Evolutionary conservation across 148 eudicot genomes (phyloP).

Genomic region (Rhododendron kiyosumense): DNA sequence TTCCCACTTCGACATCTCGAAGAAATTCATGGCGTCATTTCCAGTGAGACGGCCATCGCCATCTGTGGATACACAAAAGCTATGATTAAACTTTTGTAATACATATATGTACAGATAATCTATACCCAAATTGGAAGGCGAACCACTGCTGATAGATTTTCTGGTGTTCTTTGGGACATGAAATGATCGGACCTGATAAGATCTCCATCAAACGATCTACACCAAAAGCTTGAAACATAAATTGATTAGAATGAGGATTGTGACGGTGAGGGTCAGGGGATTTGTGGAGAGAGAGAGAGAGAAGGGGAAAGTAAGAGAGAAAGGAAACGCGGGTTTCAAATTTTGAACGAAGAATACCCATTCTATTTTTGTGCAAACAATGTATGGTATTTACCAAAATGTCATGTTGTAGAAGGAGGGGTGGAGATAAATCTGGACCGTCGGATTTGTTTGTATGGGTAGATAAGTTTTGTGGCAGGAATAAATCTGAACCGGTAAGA

Average conservation of each 20-base stretch:
- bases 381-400: no score
- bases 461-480: no score
- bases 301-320: no score
- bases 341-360: no score
- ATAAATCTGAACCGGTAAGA: no score
- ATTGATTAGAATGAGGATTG: background rate
- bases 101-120: background rate
- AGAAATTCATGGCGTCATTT: constrained; percentile 1
- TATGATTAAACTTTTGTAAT: background rate
- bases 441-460: no score
- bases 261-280: no score
- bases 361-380: no score
- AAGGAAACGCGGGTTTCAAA: no score
- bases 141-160: constrained; percentile 78
- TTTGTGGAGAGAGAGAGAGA: no score
- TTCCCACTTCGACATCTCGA: background rate
- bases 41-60: background rate
- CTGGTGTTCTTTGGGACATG: constrained; percentile 57
- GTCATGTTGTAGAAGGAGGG: no score
- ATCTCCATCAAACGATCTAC: constrained; percentile 38
- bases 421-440: no score
- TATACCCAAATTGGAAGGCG: constrained; percentile 16
- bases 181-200: constrained; percentile 30
- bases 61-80: background rate
- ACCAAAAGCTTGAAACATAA: background rate